Evolutionary conservation across 352 stramenopile species (phyloP), one percentile per base, ranked within the genome.

Genomic region (Pythium folliculosum): DNA sequence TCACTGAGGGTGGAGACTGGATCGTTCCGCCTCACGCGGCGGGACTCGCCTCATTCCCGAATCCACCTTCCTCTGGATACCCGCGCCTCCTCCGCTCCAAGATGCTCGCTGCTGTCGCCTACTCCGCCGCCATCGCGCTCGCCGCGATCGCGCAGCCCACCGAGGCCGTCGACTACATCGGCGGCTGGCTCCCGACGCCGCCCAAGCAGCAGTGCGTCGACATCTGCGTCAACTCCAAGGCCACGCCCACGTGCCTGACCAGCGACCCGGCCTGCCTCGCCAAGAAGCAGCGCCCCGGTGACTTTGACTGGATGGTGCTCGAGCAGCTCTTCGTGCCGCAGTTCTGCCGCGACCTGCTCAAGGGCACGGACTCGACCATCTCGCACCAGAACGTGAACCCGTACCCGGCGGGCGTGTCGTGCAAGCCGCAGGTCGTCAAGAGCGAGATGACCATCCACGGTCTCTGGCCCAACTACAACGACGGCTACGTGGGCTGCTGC

Each of bases 271-370:
- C 71, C 13, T 90, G 84, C 57, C 70, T 86, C 54, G 69, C 78
- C 49, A 91, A 90, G 78, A 70, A 81, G 58, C 79, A 88, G 72
- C 72, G 75, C 47, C 78, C 82, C 14, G 80, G 83, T 40, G 82
- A 90, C 75, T 92, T 84, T 50, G 85, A 91, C 77, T 92, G 87
- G 67, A 66, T 94, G 48, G 61, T 92, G 57, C 71, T 94, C n/a
- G 83, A 93, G 75, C 80, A 93, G 70, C 70, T 93, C 63, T 93
- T 87, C 69, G 75, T 88, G 55, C 85, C 85, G 72, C 82, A 93
- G 74, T 93, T 86, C 70, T 93, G 85, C 69, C 85, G 85, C 40
- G 85, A 93, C 65, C 70, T 93, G 54, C 78, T 93, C 49, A 65
- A 80, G 5, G 84, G 84, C 32, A 73, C 86, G 19, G 84, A 93